Evolutionary conservation across 495 filamentous ascomycete species (phyloP).

Genomic region (Talaromyces nanjingensis): DNA sequence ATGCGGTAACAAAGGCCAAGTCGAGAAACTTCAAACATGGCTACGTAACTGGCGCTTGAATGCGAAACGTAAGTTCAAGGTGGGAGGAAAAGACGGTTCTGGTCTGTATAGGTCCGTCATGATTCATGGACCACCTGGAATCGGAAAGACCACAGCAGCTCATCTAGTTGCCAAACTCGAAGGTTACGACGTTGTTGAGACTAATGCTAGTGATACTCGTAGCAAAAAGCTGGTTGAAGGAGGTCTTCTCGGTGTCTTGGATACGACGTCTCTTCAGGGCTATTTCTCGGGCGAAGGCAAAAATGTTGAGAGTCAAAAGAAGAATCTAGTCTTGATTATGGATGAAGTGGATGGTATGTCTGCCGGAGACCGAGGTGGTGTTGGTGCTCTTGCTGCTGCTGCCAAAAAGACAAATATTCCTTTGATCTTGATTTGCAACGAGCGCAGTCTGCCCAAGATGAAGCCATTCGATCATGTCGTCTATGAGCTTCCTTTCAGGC

Average conservation of each 20-base stretch:
- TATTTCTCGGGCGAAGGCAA: constrained; percentile 85
- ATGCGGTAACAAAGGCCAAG: constrained; percentile 86
- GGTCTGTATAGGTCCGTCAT: constrained; percentile 78
- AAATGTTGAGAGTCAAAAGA: constrained; percentile 71
- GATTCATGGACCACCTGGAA: constrained; percentile 89
- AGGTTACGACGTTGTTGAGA: constrained; percentile 89
- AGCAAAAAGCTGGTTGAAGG: constrained; percentile 95
- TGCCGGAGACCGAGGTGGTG: constrained; percentile 90
- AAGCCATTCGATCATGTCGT: constrained; percentile 87
- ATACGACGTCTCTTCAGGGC: constrained; percentile 86
- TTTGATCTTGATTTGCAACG: constrained; percentile 97
- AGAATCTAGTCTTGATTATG: constrained; percentile 94
- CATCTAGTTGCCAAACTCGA: constrained; percentile 89
- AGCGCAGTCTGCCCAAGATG: constrained; percentile 90
- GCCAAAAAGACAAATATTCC: constrained; percentile 94
- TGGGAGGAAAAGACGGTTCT: constrained; percentile 71
- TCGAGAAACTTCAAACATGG: constrained; percentile 87
- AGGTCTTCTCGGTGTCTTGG: constrained; percentile 77
- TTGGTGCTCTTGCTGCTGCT: constrained; percentile 85
- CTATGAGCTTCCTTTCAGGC: constrained; percentile 77
- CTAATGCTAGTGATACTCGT: constrained; percentile 93
- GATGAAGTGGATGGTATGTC: constrained; percentile 99
- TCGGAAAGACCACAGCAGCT: constrained; percentile 96
- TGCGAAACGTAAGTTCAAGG: constrained; percentile 67
- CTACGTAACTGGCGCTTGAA: constrained; percentile 72